Conservation (phyloP, 441 rosid species). For the Brassica hybrid region DNA sequence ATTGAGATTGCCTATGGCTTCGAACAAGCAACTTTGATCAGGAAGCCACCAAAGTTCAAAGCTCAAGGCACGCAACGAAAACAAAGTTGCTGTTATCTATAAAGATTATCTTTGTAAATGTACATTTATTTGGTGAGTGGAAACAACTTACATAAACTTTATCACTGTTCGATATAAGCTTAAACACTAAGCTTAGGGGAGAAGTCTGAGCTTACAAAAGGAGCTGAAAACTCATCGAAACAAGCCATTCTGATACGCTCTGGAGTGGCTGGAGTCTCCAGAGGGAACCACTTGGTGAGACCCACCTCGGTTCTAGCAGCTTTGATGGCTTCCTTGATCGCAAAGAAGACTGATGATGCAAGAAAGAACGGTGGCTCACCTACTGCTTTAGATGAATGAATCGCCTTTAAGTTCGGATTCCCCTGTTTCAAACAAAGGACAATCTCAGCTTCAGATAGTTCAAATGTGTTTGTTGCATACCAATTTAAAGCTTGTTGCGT, state of each 20-base stretch:
- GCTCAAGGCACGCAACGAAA: background rate
- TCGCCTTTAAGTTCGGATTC: constrained; percentile 79
- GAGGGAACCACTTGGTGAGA: constrained; percentile 77
- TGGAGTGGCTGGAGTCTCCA: constrained; percentile 93
- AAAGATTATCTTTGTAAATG: constrained; percentile 8
- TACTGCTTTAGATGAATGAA: constrained; percentile 97
- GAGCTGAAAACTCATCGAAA: constrained; percentile 73
- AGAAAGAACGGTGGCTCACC: constrained; percentile 98
- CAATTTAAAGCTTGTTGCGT: constrained; percentile 5
- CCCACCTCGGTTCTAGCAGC: constrained; percentile 85
- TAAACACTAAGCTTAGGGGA: constrained; percentile 84
- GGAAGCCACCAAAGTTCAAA: constrained; percentile 54
- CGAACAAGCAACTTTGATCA: constrained; percentile 64
- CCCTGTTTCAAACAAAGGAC: constrained; percentile 51
- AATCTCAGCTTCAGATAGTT: constrained; percentile 9
- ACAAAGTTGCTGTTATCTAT: background rate
- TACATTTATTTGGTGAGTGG: constrained; percentile 12
- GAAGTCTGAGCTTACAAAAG: constrained; percentile 53
- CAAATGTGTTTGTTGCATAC: background rate
- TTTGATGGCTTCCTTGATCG: constrained; percentile 84
- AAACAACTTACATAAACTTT: constrained; percentile 1
- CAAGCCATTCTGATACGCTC: constrained; percentile 96
- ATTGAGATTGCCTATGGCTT: constrained; percentile 73
- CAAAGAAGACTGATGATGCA: constrained; percentile 85
- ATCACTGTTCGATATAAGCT: constrained; percentile 28